Conservation (phyloP, 2,329 filamentous ascomycete genomes). For the Fusarium foetens region DNA sequence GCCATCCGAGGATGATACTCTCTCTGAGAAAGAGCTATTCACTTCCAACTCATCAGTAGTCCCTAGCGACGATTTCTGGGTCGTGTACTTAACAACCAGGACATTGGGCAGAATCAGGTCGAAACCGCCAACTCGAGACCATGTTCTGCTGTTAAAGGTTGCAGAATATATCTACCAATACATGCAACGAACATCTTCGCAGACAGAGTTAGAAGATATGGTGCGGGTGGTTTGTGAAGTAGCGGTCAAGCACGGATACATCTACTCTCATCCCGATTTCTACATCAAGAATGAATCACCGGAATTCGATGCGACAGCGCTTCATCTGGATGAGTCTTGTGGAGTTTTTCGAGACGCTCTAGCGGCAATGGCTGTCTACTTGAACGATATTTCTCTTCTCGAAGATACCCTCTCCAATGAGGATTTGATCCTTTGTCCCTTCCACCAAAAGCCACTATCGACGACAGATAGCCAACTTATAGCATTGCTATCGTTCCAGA, state of each 20-base stretch:
- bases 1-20: accelerated
- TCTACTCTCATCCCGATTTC: neutral
- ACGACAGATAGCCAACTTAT: accelerated
- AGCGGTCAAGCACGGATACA: neutral
- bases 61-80: neutral
- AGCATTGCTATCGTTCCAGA: neutral
- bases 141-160: neutral
- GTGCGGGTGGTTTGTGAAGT: neutral
- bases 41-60: accelerated
- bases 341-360: neutral
- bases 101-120: neutral
- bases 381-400: neutral
- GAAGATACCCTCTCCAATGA: neutral
- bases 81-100: neutral
- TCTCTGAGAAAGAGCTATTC: neutral
- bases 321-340: neutral
- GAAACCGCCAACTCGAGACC: neutral
- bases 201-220: neutral
- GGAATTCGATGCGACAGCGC: accelerated
- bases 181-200: accelerated
- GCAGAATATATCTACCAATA: neutral
- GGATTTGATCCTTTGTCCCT: neutral
- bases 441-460: accelerated
- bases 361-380: neutral
- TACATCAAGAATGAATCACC: neutral